phyloP scores from a whole-genome alignment of 306 rosid genomes.

The Trifolium repens region DNA sequence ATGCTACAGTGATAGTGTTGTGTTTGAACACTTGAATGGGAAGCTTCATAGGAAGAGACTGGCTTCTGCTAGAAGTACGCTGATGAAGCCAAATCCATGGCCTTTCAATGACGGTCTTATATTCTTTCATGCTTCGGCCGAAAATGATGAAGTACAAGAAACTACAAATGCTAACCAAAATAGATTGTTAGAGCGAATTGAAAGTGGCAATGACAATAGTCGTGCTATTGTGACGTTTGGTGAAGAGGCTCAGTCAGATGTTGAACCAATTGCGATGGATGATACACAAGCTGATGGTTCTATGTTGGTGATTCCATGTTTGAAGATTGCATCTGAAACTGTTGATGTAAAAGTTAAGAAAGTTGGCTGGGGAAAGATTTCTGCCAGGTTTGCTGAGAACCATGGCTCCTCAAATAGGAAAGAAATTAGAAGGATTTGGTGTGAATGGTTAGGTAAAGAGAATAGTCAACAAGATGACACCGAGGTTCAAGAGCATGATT shows the following conservation, averaged over 20 bases:
- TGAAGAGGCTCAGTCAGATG: slow-evolving; percentile 47
- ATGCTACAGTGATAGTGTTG: slow-evolving; percentile 70
- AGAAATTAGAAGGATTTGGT: slow-evolving; percentile 80
- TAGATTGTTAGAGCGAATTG: slow-evolving; percentile 54
- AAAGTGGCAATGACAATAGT: slow-evolving; percentile 44
- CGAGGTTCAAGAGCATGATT: slow-evolving; percentile 62
- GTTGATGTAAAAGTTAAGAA: slow-evolving; percentile 58
- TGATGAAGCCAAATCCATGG: slow-evolving; percentile 82
- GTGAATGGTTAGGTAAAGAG: slow-evolving; percentile 85
- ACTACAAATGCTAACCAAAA: slow-evolving; percentile 38
- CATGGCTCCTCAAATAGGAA: slow-evolving; percentile 45
- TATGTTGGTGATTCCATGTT: slow-evolving; percentile 58
- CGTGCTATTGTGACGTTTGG: slow-evolving; percentile 72
- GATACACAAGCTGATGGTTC: slow-evolving; percentile 34
- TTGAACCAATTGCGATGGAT: slow-evolving; percentile 44
- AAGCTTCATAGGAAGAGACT: slow-evolving; percentile 71
- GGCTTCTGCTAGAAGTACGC: slow-evolving; percentile 70
- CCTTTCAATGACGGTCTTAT: slow-evolving; percentile 87
- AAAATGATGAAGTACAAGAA: slow-evolving; percentile 45
- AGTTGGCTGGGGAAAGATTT: slow-evolving; percentile 70
- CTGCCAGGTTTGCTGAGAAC: slow-evolving; percentile 72
- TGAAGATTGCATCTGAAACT: slow-evolving; percentile 64
- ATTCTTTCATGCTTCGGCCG: slow-evolving; percentile 66
- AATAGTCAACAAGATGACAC: slow-evolving; percentile 35
- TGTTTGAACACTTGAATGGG: slow-evolving; percentile 87